Evolutionary conservation across 176 grass and related monocot species (phyloP).

Genomic region (Areca catechu): DNA sequence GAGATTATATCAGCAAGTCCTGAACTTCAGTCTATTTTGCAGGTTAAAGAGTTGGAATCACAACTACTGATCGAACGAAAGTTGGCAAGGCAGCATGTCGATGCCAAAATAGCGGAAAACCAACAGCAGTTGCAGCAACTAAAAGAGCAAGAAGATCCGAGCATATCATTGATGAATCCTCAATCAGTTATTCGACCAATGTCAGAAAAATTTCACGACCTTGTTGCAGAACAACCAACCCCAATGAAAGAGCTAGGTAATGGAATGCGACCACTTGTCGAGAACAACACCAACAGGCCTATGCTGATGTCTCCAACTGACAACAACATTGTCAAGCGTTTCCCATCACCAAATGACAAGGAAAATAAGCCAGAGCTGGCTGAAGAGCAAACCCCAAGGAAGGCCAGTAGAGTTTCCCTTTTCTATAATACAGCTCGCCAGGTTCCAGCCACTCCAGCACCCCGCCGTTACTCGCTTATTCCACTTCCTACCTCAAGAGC

Average conservation of each 20-base stretch:
- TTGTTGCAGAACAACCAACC: constrained; percentile 20
- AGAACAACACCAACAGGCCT: constrained; percentile 38
- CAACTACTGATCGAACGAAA: constrained; percentile 84
- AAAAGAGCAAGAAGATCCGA: background rate
- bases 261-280: constrained; percentile 27
- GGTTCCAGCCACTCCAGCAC: constrained; percentile 12
- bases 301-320: constrained; percentile 6
- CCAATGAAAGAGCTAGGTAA: constrained; percentile 20
- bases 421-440: constrained; percentile 25
- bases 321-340: constrained; percentile 34
- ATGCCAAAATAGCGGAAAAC: constrained; percentile 84
- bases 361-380: constrained; percentile 53
- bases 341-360: constrained; percentile 52
- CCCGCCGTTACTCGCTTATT: constrained; percentile 37
- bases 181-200: constrained; percentile 9
- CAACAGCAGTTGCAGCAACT: constrained; percentile 39
- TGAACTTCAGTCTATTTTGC: background rate
- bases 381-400: constrained; percentile 13
- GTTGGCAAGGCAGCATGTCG: constrained; percentile 79
- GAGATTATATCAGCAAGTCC: too few species aligned
- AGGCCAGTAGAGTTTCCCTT: constrained; percentile 43
- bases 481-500: constrained; percentile 32
- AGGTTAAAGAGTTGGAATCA: constrained; percentile 92
- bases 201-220: constrained; percentile 34
- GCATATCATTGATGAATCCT: background rate